These are phyloP conservation scores for Cladosporium sp. DNA, from an alignment of 2,329 filamentous ascomycete species.

Conservation along the genomic window DNA sequence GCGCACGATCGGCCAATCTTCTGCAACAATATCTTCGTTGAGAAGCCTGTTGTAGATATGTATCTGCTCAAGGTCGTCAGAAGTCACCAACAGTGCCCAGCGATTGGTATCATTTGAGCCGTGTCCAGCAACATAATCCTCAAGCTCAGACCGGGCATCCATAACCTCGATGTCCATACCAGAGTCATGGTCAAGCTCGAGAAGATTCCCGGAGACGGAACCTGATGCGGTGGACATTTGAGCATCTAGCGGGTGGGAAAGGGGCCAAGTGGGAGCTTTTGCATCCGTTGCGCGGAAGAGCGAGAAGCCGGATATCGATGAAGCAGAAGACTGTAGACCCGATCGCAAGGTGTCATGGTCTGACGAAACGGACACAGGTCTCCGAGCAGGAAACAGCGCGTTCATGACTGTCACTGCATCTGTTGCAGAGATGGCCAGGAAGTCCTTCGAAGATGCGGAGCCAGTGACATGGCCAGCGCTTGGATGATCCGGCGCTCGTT, in stretches of 20 bases:
- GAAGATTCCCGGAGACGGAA: not conserved
- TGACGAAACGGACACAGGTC: conserved; percentile 56
- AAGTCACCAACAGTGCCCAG: not conserved
- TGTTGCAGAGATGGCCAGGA: conserved; percentile 57
- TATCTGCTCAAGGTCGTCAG: not conserved
- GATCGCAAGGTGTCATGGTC: conserved; percentile 45
- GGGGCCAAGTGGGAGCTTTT: not conserved
- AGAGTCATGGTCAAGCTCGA: not conserved
- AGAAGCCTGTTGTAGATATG: not conserved
- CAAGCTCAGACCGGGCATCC: conserved; percentile 7
- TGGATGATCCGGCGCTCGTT: not conserved
- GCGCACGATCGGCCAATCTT: not conserved
- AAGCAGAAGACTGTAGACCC: conserved; percentile 44
- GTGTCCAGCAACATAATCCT: conserved; percentile 2
- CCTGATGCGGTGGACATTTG: not conserved
- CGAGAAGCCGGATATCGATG: conserved; percentile 47
- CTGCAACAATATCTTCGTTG: not conserved
- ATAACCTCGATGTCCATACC: not conserved
- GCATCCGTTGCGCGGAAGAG: conserved; percentile 37
- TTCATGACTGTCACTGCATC: conserved; percentile 79
- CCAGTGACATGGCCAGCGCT: not conserved
- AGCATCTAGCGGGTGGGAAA: not conserved
- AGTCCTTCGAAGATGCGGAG: not conserved
- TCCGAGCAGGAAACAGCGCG: conserved; percentile 72
- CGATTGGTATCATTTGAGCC: not conserved